phyloP scores from a whole-genome alignment of 2,329 filamentous ascomycete species.

The Diatrype stigma region DNA sequence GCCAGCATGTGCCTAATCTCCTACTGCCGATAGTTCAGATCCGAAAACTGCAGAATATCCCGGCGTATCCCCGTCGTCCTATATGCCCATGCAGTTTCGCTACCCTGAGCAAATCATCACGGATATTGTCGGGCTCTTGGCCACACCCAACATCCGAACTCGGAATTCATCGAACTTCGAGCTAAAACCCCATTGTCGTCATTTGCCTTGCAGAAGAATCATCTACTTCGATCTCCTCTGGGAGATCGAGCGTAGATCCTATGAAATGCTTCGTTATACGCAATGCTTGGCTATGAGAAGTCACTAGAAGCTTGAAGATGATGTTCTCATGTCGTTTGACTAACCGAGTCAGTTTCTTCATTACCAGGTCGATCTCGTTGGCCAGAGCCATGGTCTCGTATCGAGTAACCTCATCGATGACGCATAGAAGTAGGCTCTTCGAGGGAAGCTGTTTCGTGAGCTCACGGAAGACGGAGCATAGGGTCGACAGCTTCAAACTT shows the following conservation, averaged over 20 bases:
- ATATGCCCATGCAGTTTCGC: too few relatives aligned
- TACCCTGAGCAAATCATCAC: too few relatives aligned
- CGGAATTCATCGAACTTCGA: not conserved
- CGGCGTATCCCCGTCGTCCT: too few relatives aligned
- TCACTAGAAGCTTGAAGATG: slow-evolving; percentile 13
- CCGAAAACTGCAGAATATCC: too few relatives aligned
- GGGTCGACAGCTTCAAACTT: slow-evolving; percentile 2
- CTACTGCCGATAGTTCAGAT: too few relatives aligned
- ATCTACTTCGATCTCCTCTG: slow-evolving; percentile 4
- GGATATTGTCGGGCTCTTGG: too few relatives aligned
- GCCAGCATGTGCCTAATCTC: too few relatives aligned
- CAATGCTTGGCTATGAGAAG: slow-evolving; percentile 7
- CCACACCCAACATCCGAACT: too few relatives aligned
- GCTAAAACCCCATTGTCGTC: not conserved
- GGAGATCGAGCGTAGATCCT: slow-evolving; percentile 7
- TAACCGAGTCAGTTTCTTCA: slow-evolving; percentile 6
- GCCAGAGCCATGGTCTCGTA: slow-evolving; percentile 7
- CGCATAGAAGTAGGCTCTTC: slow-evolving; percentile 7
- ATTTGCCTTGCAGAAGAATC: slow-evolving; percentile 11
- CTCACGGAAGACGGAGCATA: slow-evolving; percentile 7
- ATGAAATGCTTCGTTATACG: slow-evolving; percentile 9
- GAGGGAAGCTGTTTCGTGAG: slow-evolving; percentile 7
- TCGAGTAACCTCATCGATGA: slow-evolving; percentile 12
- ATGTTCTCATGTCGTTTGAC: slow-evolving; percentile 1
- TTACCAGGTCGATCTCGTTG: slow-evolving; percentile 4